Evolutionary conservation across 1,284 basidiomycete species (phyloP).

Genomic region (Schizopora paradoxa): DNA sequence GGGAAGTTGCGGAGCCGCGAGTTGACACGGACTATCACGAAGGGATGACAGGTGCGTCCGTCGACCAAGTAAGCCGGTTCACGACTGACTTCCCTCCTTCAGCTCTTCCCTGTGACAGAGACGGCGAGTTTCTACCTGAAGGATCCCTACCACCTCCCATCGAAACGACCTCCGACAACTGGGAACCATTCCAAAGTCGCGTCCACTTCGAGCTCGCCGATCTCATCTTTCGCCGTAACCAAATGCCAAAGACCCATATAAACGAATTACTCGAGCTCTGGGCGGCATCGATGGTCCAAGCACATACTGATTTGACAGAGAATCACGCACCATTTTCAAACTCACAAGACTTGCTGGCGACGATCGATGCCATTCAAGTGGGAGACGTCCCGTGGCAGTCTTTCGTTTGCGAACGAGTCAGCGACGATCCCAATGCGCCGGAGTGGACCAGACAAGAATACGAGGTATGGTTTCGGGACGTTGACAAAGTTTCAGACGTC

Average conservation of each 20-base stretch:
- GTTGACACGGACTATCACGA: no score
- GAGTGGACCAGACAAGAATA: conserved; percentile 33
- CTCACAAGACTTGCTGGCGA: conserved; percentile 25
- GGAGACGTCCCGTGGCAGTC: conserved; percentile 29
- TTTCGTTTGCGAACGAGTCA: conserved; percentile 23
- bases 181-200: conserved; percentile 18
- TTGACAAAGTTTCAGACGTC: conserved; percentile 22
- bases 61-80: no score
- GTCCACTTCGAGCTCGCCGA: conserved; percentile 25
- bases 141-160: conserved; percentile 10
- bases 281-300: conserved; percentile 17
- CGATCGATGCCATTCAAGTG: conserved; percentile 26
- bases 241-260: conserved; percentile 27
- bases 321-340: conserved; percentile 25
- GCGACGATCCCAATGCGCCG: conserved; percentile 16
- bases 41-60: no score
- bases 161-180: not conserved
- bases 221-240: conserved; percentile 21
- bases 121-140: conserved; percentile 14
- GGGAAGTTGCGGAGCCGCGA: no score
- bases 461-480: conserved; percentile 33
- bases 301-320: conserved; percentile 8
- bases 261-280: conserved; percentile 26
- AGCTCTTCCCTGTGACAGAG: not conserved
- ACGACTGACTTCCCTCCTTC: no score